These are phyloP conservation scores for Pythium utonaiense DNA, from an alignment of 352 stramenopile species.

Conservation along the genomic window DNA sequence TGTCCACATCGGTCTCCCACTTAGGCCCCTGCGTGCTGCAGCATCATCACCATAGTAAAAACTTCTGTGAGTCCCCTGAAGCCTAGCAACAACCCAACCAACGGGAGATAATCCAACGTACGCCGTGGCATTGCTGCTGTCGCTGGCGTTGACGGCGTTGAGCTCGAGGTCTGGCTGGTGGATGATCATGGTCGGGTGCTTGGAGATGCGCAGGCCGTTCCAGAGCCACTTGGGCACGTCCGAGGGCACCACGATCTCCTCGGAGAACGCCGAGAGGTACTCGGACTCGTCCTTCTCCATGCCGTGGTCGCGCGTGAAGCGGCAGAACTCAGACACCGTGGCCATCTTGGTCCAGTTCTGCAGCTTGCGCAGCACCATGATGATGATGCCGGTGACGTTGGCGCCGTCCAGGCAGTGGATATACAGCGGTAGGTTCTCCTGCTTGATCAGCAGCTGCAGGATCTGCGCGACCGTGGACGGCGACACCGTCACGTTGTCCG, in stretches of 20 bases:
- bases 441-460: conserved; percentile 70
- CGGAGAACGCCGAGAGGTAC: conserved; percentile 75
- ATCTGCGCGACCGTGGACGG: conserved; percentile 72
- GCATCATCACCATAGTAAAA: not conserved
- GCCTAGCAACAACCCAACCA: no score
- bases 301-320: conserved; percentile 80
- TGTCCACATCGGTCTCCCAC: conserved; percentile 79
- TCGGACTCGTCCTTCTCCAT: conserved; percentile 88
- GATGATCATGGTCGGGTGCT: conserved; percentile 87
- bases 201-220: conserved; percentile 78
- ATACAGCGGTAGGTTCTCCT: conserved; percentile 79
- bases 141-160: conserved; percentile 27
- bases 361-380: conserved; percentile 86
- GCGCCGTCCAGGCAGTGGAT: conserved; percentile 86
- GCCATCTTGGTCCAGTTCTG: conserved; percentile 88
- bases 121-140: conserved; percentile 30
- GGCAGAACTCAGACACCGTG: conserved; percentile 82
- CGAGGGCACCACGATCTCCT: conserved; percentile 76
- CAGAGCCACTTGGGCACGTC: conserved; percentile 81
- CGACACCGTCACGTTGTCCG: conserved; percentile 82
- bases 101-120: conserved; percentile 7
- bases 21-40: conserved; percentile 43
- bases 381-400: conserved; percentile 84
- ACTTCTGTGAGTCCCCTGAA: no score
- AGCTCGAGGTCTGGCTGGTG: conserved; percentile 70